These are phyloP conservation scores for Wallemia mellicola DNA, from an alignment of 1,284 basidiomycete genomes.

Conservation along the genomic window DNA sequence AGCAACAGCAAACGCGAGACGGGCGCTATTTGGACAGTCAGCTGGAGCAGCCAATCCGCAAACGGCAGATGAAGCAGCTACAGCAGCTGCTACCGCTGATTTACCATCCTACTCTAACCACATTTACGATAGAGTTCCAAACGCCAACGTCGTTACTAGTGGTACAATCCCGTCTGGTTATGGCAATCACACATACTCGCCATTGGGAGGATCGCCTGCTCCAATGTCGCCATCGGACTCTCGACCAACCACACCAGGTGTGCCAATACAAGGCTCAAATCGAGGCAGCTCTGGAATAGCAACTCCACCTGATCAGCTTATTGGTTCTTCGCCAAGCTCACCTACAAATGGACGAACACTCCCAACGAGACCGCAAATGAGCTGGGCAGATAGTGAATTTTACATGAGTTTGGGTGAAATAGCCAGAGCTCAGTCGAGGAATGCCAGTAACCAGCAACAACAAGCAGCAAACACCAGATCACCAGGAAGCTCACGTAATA, in stretches of 20 bases:
- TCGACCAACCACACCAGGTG: background rate
- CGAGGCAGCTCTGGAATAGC: conserved; percentile 2
- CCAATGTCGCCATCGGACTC: background rate
- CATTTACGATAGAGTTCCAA: conserved; percentile 61
- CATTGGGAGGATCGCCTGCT: conserved; percentile 1
- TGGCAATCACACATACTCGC: conserved; percentile 3
- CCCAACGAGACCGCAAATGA: conserved; percentile 14
- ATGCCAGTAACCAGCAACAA: conserved; percentile 5
- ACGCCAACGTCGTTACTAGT: conserved; percentile 32
- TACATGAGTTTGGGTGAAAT: conserved; percentile 28
- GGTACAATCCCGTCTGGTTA: conserved; percentile 2
- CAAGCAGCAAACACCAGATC: conserved; percentile 11
- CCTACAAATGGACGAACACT: background rate
- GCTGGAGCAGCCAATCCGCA: conserved; percentile 14
- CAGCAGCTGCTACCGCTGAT: conserved; percentile 17
- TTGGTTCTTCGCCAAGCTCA: background rate
- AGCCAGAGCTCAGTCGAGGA: conserved; percentile 3
- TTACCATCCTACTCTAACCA: conserved; percentile 63
- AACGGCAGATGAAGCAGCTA: conserved; percentile 2
- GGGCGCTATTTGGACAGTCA: conserved; percentile 25
- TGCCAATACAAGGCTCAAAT: background rate
- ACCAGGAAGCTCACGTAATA: conserved; percentile 15
- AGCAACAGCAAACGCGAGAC: conserved; percentile 37
- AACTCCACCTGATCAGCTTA: background rate
- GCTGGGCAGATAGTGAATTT: conserved; percentile 54